Evolutionary conservation across 805 yeast genomes (phyloP), one percentile per base, ranked within the genome.

Genomic region (Suhomyces prunicola): DNA sequence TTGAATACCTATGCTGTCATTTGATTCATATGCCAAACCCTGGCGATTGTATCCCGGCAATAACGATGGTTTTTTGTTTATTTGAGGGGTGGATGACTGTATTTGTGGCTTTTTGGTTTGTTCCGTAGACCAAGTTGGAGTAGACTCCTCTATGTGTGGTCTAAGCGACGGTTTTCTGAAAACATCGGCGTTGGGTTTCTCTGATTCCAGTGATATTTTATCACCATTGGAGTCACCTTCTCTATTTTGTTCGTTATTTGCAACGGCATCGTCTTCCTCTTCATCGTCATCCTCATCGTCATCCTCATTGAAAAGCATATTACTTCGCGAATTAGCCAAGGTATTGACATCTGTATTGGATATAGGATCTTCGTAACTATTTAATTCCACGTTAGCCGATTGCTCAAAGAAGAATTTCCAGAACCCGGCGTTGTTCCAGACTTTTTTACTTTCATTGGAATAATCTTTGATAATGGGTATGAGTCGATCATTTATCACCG

Each of bases 351-450:
- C 70, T 4, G 65, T 60, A 31, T 49, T 60, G 22, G 56, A 49
- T 13, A 60, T 59, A 27, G 72, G 69, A 26, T 75, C 85, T 57
- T 80, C 84, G 56, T 78, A 78, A 27, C 83, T 79, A 33, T 79
- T 67, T 35, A 87, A 67, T 56, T 84, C 82, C 23, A 86, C 87
- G 61, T 83, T 81, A 1, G 90, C 91, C 27, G 89, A 80, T 46
- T 84, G 80, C 63, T 90, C 96, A 60, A 90, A 81, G 68, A 90
- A 86, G 31, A 80, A 79, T 63, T 88, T 88, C 86, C 96, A 85
- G 68, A 89, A 88, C 52, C 80, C 79, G 6, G 83, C 84, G 51
- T 85, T 85, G 29, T 76, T 70, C 86, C 90, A 84, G 3, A 88
- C 82, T 31, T 80, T 74, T 42, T 76, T 79, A 12, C 90, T 82